Evolutionary conservation across 1,139 yeast genomes (phyloP).

Genomic region (Taphrina pruni): DNA sequence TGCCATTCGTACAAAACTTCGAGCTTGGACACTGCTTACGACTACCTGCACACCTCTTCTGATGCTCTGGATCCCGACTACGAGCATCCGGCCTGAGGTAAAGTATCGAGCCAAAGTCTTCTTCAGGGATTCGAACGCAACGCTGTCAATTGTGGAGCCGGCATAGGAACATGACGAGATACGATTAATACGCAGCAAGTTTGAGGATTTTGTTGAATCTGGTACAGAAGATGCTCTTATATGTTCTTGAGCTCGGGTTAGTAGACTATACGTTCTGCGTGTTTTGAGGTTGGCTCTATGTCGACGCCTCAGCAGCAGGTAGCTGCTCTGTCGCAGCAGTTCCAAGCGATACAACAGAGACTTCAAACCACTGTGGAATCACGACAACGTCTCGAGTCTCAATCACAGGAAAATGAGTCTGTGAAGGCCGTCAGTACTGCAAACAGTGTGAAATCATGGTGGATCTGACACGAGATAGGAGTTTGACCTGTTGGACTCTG

Average conservation of each 20-base stretch:
- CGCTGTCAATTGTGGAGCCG: background rate
- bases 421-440: conserved; percentile 61
- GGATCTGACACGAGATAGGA: conserved; percentile 54
- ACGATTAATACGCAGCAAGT: background rate
- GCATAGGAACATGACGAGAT: background rate
- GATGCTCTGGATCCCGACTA: background rate
- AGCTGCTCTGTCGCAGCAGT: conserved; percentile 15
- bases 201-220: no score
- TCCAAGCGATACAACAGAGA: conserved; percentile 17
- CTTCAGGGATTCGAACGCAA: background rate
- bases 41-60: background rate
- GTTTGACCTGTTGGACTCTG: conserved; percentile 65
- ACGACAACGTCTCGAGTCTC: conserved; percentile 67
- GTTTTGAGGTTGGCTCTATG: background rate
- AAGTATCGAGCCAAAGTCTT: no score
- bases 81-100: background rate
- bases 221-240: no score
- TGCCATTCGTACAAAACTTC: background rate
- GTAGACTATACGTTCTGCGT: background rate
- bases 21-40: background rate
- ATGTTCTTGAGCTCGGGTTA: no score
- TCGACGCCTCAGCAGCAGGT: conserved; percentile 23
- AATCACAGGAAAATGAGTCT: conserved; percentile 84
- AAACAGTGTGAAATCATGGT: background rate
- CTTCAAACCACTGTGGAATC: conserved; percentile 49